Percentiles rank a stretch among this genome's conserved stretches.
These are phyloP conservation scores for Xylariaceae sp. DNA, from an alignment of 2,329 filamentous ascomycete species.

Conservation along the genomic window DNA sequence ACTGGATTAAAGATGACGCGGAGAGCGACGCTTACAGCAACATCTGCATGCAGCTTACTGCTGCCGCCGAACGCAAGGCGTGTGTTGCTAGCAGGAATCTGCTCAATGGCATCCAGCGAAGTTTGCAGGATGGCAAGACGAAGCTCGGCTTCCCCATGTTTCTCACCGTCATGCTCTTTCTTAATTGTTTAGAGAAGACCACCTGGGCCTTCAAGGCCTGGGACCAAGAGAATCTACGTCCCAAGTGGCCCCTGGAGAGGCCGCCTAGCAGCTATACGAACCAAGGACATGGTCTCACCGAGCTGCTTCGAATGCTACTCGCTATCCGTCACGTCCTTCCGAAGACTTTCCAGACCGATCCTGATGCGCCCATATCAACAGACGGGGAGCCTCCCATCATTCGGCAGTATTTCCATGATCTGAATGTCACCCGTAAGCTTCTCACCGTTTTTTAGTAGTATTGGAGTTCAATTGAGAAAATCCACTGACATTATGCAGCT, in stretches of 20 bases:
- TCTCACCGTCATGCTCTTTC: conserved; percentile 57
- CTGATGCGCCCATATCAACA: conserved; percentile 47
- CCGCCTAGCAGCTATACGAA: conserved; percentile 54
- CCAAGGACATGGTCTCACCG: conserved; percentile 56
- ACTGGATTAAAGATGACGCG: conserved; percentile 50
- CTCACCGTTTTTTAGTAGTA: neutral
- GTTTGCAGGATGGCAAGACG: conserved; percentile 57
- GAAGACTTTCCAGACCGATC: conserved; percentile 42
- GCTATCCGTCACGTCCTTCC: conserved; percentile 58
- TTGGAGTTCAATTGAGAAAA: neutral
- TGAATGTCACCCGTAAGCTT: conserved; percentile 55
- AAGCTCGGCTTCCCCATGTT: conserved; percentile 59
- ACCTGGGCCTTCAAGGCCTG: conserved; percentile 66
- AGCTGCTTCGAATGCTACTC: conserved; percentile 58
- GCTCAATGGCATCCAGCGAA: conserved; percentile 57
- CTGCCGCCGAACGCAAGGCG: conserved; percentile 61
- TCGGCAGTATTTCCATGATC: conserved; percentile 50
- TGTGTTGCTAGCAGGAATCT: conserved; percentile 55
- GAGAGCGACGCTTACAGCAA: conserved; percentile 57
- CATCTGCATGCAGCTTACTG: conserved; percentile 61
- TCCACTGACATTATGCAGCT: conserved; percentile 28
- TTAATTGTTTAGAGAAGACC: conserved; percentile 64
- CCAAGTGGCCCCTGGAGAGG: conserved; percentile 58
- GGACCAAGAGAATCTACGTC: conserved; percentile 58
- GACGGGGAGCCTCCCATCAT: conserved; percentile 46